Base-by-base conservation (phyloP, 805 yeast genomes). In the Wickerhamomyces mucosus region DNA sequence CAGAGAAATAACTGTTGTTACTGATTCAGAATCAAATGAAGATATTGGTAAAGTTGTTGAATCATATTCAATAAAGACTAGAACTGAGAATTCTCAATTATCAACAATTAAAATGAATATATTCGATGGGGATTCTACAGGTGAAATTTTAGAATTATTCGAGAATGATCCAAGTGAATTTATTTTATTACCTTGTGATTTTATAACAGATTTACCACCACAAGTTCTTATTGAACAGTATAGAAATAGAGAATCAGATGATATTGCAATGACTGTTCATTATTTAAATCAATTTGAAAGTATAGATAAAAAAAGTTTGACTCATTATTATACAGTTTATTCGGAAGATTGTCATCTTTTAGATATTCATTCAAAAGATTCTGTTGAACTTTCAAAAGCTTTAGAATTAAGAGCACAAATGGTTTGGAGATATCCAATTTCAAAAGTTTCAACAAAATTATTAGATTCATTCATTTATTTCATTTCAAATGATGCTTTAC, bases 161-260 rank as follows among this genome's bases (percentile, higher is more conserved):
- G 61, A 58, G 8, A 51, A 57, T 33, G 47, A 59, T 19, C 41
- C 51, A 32, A 48, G 65, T 21, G 77, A 78, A 50, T 78, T 85
- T 48, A 83, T 86, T n/a, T 56, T 92, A 20, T 58, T 92, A 34
- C 96, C 97, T 7, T 89, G 96, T 59, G 98, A 94, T 55, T 83
- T 92, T 51, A 65, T 94, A 33, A 86, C 97, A 3, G 89, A 88
- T 51, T 63, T 89, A 23, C 95, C 95, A 4, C 95, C 97, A 9
- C 89, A 83, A 47, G 78, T 79, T 14, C 65, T 92, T 20, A 74
- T 86, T 27, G 95, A 89, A 49, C 81, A 79, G 31, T 88, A 78
- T 53, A 66, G 96, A 47, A 77, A 77, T 42, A 75, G 77, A 46
- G 72, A 70, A 15, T 78, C 71, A 25, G 58, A 63, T 18, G 84